Evolutionary conservation across 1,284 basidiomycete species (phyloP).

Genomic region (Boletus smithii): DNA sequence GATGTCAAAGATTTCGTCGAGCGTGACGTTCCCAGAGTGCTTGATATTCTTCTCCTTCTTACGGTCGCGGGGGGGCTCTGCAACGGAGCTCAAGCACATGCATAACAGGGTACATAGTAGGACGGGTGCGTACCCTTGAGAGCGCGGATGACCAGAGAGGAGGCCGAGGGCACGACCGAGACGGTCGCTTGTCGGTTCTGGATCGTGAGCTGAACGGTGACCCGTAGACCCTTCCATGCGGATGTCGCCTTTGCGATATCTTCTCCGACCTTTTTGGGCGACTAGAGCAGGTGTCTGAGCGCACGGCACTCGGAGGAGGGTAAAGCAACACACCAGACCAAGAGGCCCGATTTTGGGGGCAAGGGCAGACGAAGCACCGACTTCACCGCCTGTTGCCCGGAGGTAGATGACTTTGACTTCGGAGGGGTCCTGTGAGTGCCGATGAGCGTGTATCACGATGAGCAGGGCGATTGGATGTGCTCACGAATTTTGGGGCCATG

Average conservation of each 20-base stretch:
- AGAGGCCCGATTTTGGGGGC: constrained; percentile 99
- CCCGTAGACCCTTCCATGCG: constrained; percentile 99
- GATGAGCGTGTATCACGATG: constrained; percentile 14
- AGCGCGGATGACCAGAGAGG: constrained; percentile 96
- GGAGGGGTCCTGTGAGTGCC: constrained; percentile 70
- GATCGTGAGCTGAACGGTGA: constrained; percentile 98
- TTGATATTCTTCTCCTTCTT: constrained; percentile 99
- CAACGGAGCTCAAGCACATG: constrained; percentile 5
- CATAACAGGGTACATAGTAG: neutral
- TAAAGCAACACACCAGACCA: constrained; percentile 80
- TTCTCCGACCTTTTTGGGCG: constrained; percentile 99
- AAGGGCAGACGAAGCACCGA: constrained; percentile 97
- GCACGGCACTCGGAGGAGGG: neutral
- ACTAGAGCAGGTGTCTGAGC: constrained; percentile 51
- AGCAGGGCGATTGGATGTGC: constrained; percentile 10
- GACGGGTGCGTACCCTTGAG: constrained; percentile 77
- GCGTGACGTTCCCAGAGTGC: constrained; percentile 91
- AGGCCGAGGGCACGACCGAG: constrained; percentile 96
- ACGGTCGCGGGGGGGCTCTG: constrained; percentile 97
- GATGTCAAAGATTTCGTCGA: constrained; percentile 95
- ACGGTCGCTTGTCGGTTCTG: constrained; percentile 99
- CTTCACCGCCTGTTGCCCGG: constrained; percentile 98
- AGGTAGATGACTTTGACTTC: constrained; percentile 99
- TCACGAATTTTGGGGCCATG: constrained; percentile 80
- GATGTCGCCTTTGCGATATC: constrained; percentile 99